Base-by-base conservation (phyloP, 495 filamentous ascomycete genomes). In the Podospora conica region DNA sequence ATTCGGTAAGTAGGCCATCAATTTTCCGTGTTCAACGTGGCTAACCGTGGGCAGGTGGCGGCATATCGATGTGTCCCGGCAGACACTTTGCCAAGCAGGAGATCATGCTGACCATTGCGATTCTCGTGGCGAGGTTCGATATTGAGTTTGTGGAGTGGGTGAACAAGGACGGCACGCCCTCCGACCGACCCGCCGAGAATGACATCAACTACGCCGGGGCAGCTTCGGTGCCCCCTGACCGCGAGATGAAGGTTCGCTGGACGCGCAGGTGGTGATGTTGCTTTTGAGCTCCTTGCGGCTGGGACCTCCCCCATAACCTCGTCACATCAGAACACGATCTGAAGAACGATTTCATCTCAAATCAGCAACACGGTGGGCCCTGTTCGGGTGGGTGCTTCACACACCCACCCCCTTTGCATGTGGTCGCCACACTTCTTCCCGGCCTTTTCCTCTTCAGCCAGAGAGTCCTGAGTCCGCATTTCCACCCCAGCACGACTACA, bases 11-110 rank as follows among this genome's bases (percentile, higher is more conserved):
- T 69, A 48, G 40, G 18, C 40, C 58, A 20, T 24, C 27, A 1
- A 2, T 5, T 8, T 29, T 10, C 33, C 2, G 18, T 4, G 23
- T 29, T 29, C 56, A 27, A 10, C 4, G 15, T 60, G 48, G 15
- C 25, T 21, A 10, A 18, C 48, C 10, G 55, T 29, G 10, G 15
- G 53, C 11, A 71, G 76, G 76, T n/a, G 81, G 80, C 2, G 82
- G 81, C 2, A 58, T 76, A 25, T 70, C 74, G 12, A 75, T 79
- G 58, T 60, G 58, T 60, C 58, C 58, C 0, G 58, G 58, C 1
- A 25, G 58, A 31, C 29, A 31, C 58, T 60, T 60, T 60, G 58
- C 58, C 0, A 60, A 60, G 58, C 58, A 60, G 29, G 58, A 60
- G 27, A 60, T 60, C 6, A 9, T 60, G 58, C 21, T 60, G 15